Percentiles rank a stretch among this genome's conserved stretches.
Conservation (phyloP, 140 eudicot species). For the Stevia rebaudiana region DNA sequence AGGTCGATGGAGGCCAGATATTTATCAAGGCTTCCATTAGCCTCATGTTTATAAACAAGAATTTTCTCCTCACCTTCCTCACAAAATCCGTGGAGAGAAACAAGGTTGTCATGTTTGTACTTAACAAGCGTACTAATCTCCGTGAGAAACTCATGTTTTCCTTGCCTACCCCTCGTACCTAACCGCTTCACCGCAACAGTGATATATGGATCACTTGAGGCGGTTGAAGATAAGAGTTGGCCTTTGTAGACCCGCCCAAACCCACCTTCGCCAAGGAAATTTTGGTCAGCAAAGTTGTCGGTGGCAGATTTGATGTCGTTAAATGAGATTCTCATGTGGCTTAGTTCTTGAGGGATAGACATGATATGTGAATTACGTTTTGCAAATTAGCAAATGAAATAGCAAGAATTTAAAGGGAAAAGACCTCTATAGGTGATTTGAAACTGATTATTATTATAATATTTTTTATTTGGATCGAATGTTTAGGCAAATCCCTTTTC, state of each 20-base stretch:
- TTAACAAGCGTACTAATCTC: constrained; percentile 6
- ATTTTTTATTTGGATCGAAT: too few relatives aligned
- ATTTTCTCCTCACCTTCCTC: constrained; percentile 1
- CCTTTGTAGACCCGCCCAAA: constrained; percentile 10
- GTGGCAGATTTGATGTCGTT: constrained; percentile 7
- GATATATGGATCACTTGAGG: background rate
- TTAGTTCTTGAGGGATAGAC: background rate
- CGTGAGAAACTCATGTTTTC: background rate
- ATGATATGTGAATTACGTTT: background rate
- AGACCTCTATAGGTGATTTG: too few relatives aligned
- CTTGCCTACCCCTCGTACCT: constrained; percentile 8
- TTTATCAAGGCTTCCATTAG: constrained; percentile 17
- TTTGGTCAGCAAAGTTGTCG: background rate
- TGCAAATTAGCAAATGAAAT: background rate
- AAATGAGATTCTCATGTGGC: constrained; percentile 9
- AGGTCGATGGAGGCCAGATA: background rate
- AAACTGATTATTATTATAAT: background rate
- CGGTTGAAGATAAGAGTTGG: background rate
- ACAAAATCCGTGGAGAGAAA: constrained; percentile 9
- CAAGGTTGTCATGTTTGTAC: constrained; percentile 7
- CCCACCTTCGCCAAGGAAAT: constrained; percentile 8
- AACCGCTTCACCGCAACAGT: constrained; percentile 12
- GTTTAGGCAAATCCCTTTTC: too few relatives aligned
- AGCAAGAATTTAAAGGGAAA: background rate
- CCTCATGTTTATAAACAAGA: constrained; percentile 12